Evolutionary conservation across 768 basidiomycete genomes (phyloP), one percentile per base, ranked within the genome.

Genomic region (Strobilomyces echinocephalus): DNA sequence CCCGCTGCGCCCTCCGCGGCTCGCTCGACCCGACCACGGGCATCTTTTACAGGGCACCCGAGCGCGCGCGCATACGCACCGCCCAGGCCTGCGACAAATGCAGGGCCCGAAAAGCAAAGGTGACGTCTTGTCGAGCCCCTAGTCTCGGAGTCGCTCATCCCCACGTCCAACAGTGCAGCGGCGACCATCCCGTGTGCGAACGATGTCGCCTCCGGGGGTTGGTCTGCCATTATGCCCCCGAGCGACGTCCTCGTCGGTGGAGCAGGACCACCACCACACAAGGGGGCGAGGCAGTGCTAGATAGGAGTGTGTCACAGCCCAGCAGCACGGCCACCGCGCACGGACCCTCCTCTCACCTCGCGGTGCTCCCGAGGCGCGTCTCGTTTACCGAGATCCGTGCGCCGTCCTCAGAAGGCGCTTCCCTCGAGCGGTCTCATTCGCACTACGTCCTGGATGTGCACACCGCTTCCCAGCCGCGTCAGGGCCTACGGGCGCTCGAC

Each of bases 11-110:
- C 5, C 73, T 85, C 24, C 77, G 81, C 0, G 85, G 85, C 36
- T 82, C 82, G 0, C 73, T 87, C 35, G 83, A 87, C 65, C 81
- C 81, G 1, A 58, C 74, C 3, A 86, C 84, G 0, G 82, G 83
- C n/a, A 78, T 85, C 40, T 85, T 84, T 61, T 83, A 84, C 65
- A 78, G 76, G 15, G 78, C 81, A 0, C 77, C 81, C 1, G 83
- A 86, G 58, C 82, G 84, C 52, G 79, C 84, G 1, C 77, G 85
- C 0, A 69, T 85, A 30, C 78, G 87, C 46, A 88, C 87, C 0
- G 81, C 82, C 0, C 86, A 88, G 61, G 86, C 86, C 4, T 89
- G 87, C 68, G 83, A 88, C 61, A 85, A 85, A 63, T 88, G 87
- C 65, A 78, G 87, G 14, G 75, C 74, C 1, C 71, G 86, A 46